These are phyloP conservation scores for Penicillium digitatum DNA, from an alignment of 2,329 filamentous ascomycete species.

Conservation along the genomic window DNA sequence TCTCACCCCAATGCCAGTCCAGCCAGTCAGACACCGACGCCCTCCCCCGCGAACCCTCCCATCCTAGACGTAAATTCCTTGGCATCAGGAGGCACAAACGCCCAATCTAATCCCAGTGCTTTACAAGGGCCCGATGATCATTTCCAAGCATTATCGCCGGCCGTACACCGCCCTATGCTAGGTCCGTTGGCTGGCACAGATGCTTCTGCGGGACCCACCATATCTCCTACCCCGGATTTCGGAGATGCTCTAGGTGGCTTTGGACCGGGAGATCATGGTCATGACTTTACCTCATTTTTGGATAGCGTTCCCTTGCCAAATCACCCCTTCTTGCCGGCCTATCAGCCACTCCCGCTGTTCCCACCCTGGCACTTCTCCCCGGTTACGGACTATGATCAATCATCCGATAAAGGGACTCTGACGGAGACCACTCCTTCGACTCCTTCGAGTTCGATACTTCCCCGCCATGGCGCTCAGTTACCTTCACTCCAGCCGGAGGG, in stretches of 20 bases:
- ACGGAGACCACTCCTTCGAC: conserved; percentile 17
- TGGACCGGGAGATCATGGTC: conserved; percentile 24
- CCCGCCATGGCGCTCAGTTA: conserved; percentile 32
- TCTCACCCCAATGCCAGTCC: conserved; percentile 20
- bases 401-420: conserved; percentile 15
- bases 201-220: conserved; percentile 16
- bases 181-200: conserved; percentile 10
- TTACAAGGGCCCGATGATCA: conserved; percentile 12
- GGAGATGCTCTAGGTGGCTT: conserved; percentile 17
- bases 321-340: conserved; percentile 33
- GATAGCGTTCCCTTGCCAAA: conserved; percentile 35
- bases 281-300: conserved; percentile 36
- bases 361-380: conserved; percentile 27
- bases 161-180: conserved; percentile 15
- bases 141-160: conserved; percentile 6
- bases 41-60: conserved; percentile 19
- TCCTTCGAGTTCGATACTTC: conserved; percentile 31
- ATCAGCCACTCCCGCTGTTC: conserved; percentile 34
- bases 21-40: conserved; percentile 12
- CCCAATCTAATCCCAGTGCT: conserved; percentile 8
- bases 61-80: conserved; percentile 28
- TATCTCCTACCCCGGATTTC: conserved; percentile 25
- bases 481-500: conserved; percentile 34
- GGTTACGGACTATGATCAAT: conserved; percentile 25
- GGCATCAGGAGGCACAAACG: conserved; percentile 27